These are phyloP conservation scores for Phytophthora constricta DNA, from an alignment of 352 stramenopile species.

Conservation along the genomic window DNA sequence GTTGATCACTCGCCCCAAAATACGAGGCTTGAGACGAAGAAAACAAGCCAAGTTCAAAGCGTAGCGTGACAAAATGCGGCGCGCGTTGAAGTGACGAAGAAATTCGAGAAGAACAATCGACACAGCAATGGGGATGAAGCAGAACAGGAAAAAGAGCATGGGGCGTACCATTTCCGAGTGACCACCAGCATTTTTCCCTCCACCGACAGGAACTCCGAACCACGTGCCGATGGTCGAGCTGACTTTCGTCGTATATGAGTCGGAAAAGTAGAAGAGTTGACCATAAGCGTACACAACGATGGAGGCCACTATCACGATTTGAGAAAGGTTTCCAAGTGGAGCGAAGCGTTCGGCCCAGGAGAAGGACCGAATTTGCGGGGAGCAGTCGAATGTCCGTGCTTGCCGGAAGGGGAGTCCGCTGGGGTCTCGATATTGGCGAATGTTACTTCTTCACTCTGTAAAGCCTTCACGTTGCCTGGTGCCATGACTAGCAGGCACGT, in stretches of 20 bases:
- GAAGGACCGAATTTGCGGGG: slow-evolving; percentile 8
- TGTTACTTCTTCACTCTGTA: slow-evolving; percentile 6
- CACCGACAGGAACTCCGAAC: slow-evolving; percentile 33
- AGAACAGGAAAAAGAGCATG: slow-evolving; percentile 61
- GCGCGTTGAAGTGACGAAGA: slow-evolving; percentile 45
- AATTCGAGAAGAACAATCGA: slow-evolving; percentile 49
- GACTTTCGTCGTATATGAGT: slow-evolving; percentile 21
- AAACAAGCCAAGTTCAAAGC: slow-evolving; percentile 34
- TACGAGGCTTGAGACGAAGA: slow-evolving; percentile 48
- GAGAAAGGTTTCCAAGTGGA: slow-evolving; percentile 28
- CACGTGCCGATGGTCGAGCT: slow-evolving; percentile 26
- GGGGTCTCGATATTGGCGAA: slow-evolving; percentile 30
- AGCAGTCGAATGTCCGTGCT: slow-evolving; percentile 4
- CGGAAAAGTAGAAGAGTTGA: slow-evolving; percentile 33
- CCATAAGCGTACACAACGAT: slow-evolving; percentile 40
- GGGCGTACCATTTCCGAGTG: slow-evolving; percentile 56
- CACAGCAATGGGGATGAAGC: slow-evolving; percentile 44
- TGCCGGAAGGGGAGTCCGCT: slow-evolving; percentile 19
- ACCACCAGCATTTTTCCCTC: slow-evolving; percentile 19
- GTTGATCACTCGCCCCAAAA: slow-evolving; percentile 41
- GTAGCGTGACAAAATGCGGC: slow-evolving; percentile 33
- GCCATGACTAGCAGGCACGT: background rate
- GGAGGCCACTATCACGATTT: slow-evolving; percentile 33
- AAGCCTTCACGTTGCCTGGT: background rate
- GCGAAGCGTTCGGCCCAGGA: slow-evolving; percentile 14